These are phyloP conservation scores for Fusarium anthophilum DNA, from an alignment of 2,329 filamentous ascomycete genomes.

Conservation along the genomic window DNA sequence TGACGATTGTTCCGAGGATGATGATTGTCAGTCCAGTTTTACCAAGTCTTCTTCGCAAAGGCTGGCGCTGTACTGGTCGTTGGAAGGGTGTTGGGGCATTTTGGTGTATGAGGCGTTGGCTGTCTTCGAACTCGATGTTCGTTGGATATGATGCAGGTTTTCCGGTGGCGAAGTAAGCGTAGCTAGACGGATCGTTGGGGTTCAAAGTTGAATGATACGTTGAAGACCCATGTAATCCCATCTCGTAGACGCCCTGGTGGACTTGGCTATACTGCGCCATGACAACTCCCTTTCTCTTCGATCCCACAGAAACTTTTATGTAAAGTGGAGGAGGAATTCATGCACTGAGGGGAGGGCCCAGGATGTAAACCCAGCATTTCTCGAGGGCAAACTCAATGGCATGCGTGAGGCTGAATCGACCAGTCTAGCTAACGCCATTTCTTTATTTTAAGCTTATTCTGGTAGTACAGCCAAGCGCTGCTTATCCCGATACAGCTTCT, in stretches of 20 bases:
- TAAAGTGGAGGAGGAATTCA: rapidly evolving
- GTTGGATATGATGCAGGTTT: background rate
- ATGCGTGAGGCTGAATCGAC: background rate
- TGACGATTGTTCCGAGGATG: background rate
- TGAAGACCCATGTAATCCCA: background rate
- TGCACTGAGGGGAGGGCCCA: rapidly evolving
- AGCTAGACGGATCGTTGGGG: background rate
- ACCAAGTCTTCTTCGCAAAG: background rate
- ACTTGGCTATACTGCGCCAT: slow-evolving; percentile 4
- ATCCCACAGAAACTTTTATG: no score
- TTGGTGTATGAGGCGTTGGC: background rate
- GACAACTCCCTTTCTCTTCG: background rate
- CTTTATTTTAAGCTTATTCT: slow-evolving; percentile 1
- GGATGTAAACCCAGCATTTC: background rate
- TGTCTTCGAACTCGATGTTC: background rate
- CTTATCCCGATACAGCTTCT: background rate
- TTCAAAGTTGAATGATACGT: background rate
- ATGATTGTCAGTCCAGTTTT: background rate
- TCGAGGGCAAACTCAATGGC: background rate
- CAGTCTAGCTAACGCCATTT: background rate
- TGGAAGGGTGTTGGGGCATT: background rate
- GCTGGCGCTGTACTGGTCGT: background rate
- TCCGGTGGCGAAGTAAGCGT: background rate
- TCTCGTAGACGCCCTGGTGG: background rate
- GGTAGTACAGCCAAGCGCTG: background rate